Percentiles rank a stretch among this genome's conserved stretches.
phyloP scores from a whole-genome alignment of 163 green algal genomes.

The Coccomyxa subellipsoidea region DNA sequence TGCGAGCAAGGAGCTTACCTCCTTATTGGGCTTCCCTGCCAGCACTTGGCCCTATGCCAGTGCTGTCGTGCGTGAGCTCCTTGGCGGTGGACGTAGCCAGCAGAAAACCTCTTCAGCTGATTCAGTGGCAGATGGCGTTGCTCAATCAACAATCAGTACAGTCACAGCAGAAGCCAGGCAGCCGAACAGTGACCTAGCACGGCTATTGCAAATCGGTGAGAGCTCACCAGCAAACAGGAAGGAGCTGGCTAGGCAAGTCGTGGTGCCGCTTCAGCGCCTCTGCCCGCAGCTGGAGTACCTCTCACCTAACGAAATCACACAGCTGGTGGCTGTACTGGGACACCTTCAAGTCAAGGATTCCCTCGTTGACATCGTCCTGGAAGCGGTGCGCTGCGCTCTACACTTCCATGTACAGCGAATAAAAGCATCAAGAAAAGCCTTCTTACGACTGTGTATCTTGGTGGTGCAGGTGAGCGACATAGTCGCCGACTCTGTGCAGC shows the following conservation, averaged over 20 bases:
- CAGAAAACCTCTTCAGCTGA: not conserved
- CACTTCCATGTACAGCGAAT: not conserved
- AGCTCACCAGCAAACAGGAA: not conserved
- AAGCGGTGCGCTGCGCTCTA: not conserved
- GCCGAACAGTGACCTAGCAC: not conserved
- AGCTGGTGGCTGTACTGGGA: not conserved
- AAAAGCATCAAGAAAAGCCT: not conserved
- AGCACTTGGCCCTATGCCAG: not conserved
- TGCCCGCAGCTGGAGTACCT: not conserved
- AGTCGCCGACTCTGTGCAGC: not conserved
- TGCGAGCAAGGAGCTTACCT: not conserved
- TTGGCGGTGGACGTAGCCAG: not conserved
- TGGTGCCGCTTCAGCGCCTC: not conserved
- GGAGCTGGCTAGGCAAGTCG: not conserved
- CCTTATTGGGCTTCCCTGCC: not conserved
- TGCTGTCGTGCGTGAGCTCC: slow-evolving; percentile 1
- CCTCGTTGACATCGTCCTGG: not conserved
- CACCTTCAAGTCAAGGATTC: not conserved
- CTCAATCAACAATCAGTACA: not conserved
- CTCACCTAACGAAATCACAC: not conserved
- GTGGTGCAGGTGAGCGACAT: not conserved
- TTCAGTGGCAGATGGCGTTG: not conserved
- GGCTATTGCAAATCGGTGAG: not conserved
- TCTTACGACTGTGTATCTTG: not conserved
- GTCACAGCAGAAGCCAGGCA: not conserved